Evolutionary conservation across 305 asterid species (phyloP).

Genomic region (Fraxinus ornus): DNA sequence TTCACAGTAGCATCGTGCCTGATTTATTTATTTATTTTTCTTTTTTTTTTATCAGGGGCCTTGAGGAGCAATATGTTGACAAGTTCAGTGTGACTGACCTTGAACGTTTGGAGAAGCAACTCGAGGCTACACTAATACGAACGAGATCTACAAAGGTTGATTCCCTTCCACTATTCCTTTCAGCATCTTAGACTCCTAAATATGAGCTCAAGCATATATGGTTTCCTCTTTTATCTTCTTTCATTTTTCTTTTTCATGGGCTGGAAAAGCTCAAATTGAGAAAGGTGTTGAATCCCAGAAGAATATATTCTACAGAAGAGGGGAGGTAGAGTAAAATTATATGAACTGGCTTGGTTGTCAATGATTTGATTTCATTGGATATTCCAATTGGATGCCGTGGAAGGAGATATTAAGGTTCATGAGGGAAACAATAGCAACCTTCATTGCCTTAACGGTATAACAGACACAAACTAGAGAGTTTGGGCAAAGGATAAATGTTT

Average conservation of each 20-base stretch:
- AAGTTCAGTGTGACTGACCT: constrained; percentile 39
- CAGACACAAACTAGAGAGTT: background rate
- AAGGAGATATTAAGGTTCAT: background rate
- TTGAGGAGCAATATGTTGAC: constrained; percentile 34
- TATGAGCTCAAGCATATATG: background rate
- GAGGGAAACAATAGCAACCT: background rate
- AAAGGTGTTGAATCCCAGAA: background rate
- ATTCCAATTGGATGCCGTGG: background rate
- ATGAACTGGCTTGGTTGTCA: background rate
- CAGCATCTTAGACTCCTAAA: background rate
- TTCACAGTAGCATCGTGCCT: background rate
- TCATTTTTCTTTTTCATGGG: background rate
- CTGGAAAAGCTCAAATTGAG: background rate
- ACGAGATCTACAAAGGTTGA: constrained; percentile 49
- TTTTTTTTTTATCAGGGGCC: constrained; percentile 30
- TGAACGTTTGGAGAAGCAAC: constrained; percentile 45
- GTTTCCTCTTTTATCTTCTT: background rate
- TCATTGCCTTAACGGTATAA: background rate
- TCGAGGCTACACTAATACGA: constrained; percentile 44
- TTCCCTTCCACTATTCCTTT: background rate
- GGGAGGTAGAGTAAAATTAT: background rate
- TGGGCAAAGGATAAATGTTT: background rate
- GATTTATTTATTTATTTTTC: background rate
- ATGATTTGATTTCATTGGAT: background rate
- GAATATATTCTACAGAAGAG: background rate